Evolutionary conservation across 805 yeast genomes (phyloP).

Genomic region (Starmerella asiatica): DNA sequence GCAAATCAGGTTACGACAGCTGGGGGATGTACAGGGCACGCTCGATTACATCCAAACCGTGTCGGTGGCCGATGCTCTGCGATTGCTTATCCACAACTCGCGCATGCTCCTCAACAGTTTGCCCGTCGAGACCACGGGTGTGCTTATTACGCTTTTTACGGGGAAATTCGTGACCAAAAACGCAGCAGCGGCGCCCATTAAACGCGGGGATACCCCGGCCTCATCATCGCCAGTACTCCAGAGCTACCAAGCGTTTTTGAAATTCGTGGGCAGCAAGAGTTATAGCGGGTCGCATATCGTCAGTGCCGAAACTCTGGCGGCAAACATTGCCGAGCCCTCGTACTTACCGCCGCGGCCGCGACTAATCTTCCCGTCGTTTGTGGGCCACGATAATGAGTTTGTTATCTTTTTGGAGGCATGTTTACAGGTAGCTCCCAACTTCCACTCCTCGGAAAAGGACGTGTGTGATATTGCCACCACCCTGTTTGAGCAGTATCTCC

Average conservation of each 20-base stretch:
- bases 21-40: slow-evolving; percentile 46
- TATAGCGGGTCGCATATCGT: slow-evolving; percentile 17
- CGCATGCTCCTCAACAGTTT: slow-evolving; percentile 47
- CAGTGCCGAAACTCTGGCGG: slow-evolving; percentile 16
- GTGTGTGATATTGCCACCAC: slow-evolving; percentile 63
- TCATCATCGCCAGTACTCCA: slow-evolving; percentile 27
- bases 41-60: slow-evolving; percentile 54
- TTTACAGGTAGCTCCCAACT: slow-evolving; percentile 58
- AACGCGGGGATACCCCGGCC: slow-evolving; percentile 8
- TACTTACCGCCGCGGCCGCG: slow-evolving; percentile 88
- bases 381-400: slow-evolving; percentile 76
- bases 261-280: slow-evolving; percentile 31
- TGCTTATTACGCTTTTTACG: slow-evolving; percentile 77
- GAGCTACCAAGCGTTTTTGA: slow-evolving; percentile 46
- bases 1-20: slow-evolving; percentile 55
- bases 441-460: slow-evolving; percentile 59
- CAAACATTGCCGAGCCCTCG: slow-evolving; percentile 19
- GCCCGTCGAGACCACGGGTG: slow-evolving; percentile 70
- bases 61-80: slow-evolving; percentile 59
- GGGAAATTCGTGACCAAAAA: slow-evolving; percentile 51
- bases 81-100: slow-evolving; percentile 56
- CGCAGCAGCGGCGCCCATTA: neutral
- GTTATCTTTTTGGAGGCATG: slow-evolving; percentile 89
- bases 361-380: slow-evolving; percentile 72
- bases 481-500: slow-evolving; percentile 65